phyloP scores from a whole-genome alignment of 176 grass and related monocot genomes.

The Metroxylon sagu region DNA sequence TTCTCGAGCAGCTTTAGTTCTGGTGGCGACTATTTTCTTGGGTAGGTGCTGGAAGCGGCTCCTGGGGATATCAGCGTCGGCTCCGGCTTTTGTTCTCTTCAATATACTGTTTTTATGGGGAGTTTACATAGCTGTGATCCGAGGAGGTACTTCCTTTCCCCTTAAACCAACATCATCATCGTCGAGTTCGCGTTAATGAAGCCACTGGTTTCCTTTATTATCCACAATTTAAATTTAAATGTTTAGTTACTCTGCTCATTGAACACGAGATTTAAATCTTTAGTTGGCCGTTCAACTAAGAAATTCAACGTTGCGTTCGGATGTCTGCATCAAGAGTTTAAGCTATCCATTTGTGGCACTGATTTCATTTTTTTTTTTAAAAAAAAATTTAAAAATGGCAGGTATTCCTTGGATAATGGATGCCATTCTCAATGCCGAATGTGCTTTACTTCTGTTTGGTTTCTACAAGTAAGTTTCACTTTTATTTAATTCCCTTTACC shows the following conservation, averaged over 20 bases:
- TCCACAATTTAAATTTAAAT: too few relatives aligned
- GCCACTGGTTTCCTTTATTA: too few relatives aligned
- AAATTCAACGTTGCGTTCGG: too few relatives aligned
- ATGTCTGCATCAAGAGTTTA: too few relatives aligned
- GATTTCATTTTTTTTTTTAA: slow-evolving; percentile 18
- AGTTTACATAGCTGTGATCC: slow-evolving; percentile 56
- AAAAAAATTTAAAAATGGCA: slow-evolving; percentile 47
- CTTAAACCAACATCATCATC: too few relatives aligned
- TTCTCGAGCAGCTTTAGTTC: slow-evolving; percentile 49
- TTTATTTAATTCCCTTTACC: slow-evolving; percentile 14
- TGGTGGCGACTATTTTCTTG: slow-evolving; percentile 48
- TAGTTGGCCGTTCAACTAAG: too few relatives aligned
- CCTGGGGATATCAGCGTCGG: slow-evolving; percentile 52
- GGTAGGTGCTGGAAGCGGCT: slow-evolving; percentile 68
- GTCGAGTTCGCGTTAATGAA: too few relatives aligned
- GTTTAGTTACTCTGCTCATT: too few relatives aligned
- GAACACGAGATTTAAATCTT: too few relatives aligned
- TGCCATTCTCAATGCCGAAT: slow-evolving; percentile 80
- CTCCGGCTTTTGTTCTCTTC: slow-evolving; percentile 87
- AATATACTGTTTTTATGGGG: slow-evolving; percentile 90
- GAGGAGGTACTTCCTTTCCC: slow-evolving; percentile 34
- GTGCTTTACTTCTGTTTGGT: slow-evolving; percentile 82
- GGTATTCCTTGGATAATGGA: slow-evolving; percentile 71
- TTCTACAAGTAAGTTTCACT: slow-evolving; percentile 62
- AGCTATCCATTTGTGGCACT: too few relatives aligned